phyloP scores from a whole-genome alignment of 331 rosid genomes.

The Telfairia occidentalis region DNA sequence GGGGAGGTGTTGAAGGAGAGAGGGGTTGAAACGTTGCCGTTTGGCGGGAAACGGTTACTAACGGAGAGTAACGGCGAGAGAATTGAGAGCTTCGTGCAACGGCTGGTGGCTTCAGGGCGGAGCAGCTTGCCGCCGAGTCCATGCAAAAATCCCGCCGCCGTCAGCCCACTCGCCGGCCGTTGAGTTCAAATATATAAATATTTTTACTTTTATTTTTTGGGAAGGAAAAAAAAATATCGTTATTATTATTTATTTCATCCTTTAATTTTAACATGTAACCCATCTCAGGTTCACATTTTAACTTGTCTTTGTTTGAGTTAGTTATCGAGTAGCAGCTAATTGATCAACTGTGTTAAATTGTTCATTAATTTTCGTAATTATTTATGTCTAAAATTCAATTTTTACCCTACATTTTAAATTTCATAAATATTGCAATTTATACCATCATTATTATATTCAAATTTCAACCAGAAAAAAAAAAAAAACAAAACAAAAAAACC shows the following conservation, averaged over 20 bases:
- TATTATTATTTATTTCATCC: background rate
- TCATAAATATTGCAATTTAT: too few relatives aligned
- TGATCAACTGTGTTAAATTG: background rate
- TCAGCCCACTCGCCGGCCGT: conserved; percentile 34
- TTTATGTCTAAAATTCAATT: background rate
- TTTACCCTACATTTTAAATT: too few relatives aligned
- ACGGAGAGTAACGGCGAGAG: conserved; percentile 86
- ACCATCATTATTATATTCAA: too few relatives aligned
- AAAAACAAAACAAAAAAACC: too few relatives aligned
- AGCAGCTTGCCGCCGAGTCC: conserved; percentile 73
- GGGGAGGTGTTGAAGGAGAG: conserved; percentile 56
- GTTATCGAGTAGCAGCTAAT: conserved; percentile 19
- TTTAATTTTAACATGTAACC: conserved; percentile 22
- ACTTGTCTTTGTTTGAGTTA: conserved; percentile 10
- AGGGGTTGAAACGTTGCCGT: conserved; percentile 78
- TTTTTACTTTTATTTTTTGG: background rate
- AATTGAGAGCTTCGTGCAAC: conserved; percentile 64
- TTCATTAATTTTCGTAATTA: background rate
- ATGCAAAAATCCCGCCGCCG: conserved; percentile 52
- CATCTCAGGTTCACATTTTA: conserved; percentile 26
- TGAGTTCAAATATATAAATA: conserved; percentile 13
- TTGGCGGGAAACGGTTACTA: conserved; percentile 98
- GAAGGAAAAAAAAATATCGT: background rate
- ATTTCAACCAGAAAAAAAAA: too few relatives aligned
- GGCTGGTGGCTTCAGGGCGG: conserved; percentile 58